A percentile compares a stretch with the other conserved stretches of the same genome.
These are phyloP conservation scores for Nigrospora osmanthi DNA, from an alignment of 2,329 filamentous ascomycete species.

Conservation along the genomic window DNA sequence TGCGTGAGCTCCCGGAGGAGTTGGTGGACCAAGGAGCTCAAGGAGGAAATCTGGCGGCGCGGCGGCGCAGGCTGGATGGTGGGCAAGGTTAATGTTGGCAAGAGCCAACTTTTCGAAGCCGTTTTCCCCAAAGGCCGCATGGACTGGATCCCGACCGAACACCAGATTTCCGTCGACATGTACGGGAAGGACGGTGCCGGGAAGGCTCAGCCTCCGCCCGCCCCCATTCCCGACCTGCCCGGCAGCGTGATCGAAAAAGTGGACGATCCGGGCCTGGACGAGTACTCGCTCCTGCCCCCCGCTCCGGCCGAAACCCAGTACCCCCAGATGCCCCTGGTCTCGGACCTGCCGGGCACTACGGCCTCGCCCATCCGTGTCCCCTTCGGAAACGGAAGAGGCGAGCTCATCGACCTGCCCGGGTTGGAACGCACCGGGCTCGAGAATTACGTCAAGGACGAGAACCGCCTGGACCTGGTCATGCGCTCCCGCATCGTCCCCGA, in stretches of 20 bases:
- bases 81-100: slow-evolving; percentile 97
- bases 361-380: slow-evolving; percentile 90
- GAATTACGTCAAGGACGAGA: slow-evolving; percentile 57
- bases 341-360: slow-evolving; percentile 83
- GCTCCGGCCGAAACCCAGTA: slow-evolving; percentile 64
- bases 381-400: slow-evolving; percentile 78
- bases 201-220: not conserved
- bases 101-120: slow-evolving; percentile 82
- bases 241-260: slow-evolving; percentile 18
- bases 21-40: slow-evolving; percentile 88
- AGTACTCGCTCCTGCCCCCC: slow-evolving; percentile 64
- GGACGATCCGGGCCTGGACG: slow-evolving; percentile 21
- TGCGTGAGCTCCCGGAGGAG: slow-evolving; percentile 78
- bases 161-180: slow-evolving; percentile 27
- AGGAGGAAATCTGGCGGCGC: slow-evolving; percentile 74
- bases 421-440: slow-evolving; percentile 69
- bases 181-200: slow-evolving; percentile 9
- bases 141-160: slow-evolving; percentile 27
- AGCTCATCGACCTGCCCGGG: slow-evolving; percentile 88
- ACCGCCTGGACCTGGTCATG: slow-evolving; percentile 70
- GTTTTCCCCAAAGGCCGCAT: slow-evolving; percentile 73
- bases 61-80: slow-evolving; percentile 92
- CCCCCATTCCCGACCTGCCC: not conserved
- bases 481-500: slow-evolving; percentile 64
- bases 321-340: slow-evolving; percentile 80